These are phyloP conservation scores for Penicillium sp. DNA, from an alignment of 2,329 filamentous ascomycete genomes.

Conservation along the genomic window DNA sequence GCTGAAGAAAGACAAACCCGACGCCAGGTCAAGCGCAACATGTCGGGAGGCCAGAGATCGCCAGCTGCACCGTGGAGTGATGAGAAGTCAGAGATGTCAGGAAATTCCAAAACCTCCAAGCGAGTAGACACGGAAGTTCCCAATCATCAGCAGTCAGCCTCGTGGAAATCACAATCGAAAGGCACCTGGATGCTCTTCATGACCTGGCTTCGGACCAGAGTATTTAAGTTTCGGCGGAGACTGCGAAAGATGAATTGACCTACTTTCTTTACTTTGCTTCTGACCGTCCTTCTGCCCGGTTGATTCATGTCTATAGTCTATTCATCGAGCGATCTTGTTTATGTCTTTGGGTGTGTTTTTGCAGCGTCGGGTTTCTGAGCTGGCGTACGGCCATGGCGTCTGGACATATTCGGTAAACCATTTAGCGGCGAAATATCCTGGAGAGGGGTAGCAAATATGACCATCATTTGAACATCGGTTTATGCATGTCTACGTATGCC, in stretches of 20 bases:
- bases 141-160: slow-evolving; percentile 14
- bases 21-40: slow-evolving; percentile 42
- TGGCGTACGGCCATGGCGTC: not conserved
- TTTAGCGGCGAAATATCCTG: too few relatives aligned
- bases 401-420: too few relatives aligned
- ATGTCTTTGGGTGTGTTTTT: slow-evolving; percentile 7
- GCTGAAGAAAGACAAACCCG: slow-evolving; percentile 45
- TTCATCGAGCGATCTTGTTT: slow-evolving; percentile 14
- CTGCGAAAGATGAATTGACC: slow-evolving; percentile 28
- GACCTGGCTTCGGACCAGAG: slow-evolving; percentile 56
- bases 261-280: slow-evolving; percentile 29
- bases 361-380: slow-evolving; percentile 5
- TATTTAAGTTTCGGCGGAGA: slow-evolving; percentile 50
- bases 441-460: too few relatives aligned
- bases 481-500: too few relatives aligned
- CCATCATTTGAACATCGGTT: too few relatives aligned
- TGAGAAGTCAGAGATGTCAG: slow-evolving; percentile 23
- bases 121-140: slow-evolving; percentile 5
- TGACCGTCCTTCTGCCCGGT: not conserved
- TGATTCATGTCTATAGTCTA: slow-evolving; percentile 4
- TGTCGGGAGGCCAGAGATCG: slow-evolving; percentile 12
- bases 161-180: slow-evolving; percentile 35
- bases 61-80: slow-evolving; percentile 13
- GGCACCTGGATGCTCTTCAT: slow-evolving; percentile 54
- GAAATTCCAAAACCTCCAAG: slow-evolving; percentile 3